Evolutionary conservation across 1,284 basidiomycete species (phyloP).

Genomic region (Phellinidium pouzarii): DNA sequence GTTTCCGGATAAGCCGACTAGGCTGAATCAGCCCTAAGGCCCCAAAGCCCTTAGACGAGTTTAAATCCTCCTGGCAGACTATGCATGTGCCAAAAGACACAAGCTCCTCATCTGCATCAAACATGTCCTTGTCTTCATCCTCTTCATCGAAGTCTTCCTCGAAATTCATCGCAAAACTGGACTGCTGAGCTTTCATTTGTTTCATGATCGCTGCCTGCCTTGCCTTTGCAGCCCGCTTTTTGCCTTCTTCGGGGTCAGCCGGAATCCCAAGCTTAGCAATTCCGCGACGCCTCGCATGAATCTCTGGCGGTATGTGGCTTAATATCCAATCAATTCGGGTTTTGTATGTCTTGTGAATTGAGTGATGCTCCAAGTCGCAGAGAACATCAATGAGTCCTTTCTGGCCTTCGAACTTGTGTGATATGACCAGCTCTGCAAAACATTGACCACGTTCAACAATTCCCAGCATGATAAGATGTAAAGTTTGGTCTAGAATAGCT

Average conservation of each 20-base stretch:
- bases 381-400: constrained; percentile 68
- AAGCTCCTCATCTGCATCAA: constrained; percentile 39
- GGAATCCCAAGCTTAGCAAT: constrained; percentile 31
- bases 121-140: constrained; percentile 53
- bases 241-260: constrained; percentile 56
- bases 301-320: constrained; percentile 47
- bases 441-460: constrained; percentile 58
- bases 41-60: constrained; percentile 71
- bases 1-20: constrained; percentile 77
- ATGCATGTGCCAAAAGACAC: constrained; percentile 87
- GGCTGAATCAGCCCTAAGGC: constrained; percentile 87
- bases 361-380: constrained; percentile 69
- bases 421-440: constrained; percentile 55
- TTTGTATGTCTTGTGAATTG: constrained; percentile 66
- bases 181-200: constrained; percentile 89
- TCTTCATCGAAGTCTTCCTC: constrained; percentile 48
- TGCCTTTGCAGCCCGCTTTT: constrained; percentile 76
- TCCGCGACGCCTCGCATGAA: constrained; percentile 43
- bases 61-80: constrained; percentile 94
- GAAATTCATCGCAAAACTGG: constrained; percentile 74
- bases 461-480: constrained; percentile 83
- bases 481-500: constrained; percentile 81
- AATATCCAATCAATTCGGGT: constrained; percentile 74
- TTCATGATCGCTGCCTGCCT: constrained; percentile 87
- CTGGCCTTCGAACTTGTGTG: constrained; percentile 48